phyloP scores from a whole-genome alignment of 176 grass and related monocot species.

The Aegilops longissima region DNA sequence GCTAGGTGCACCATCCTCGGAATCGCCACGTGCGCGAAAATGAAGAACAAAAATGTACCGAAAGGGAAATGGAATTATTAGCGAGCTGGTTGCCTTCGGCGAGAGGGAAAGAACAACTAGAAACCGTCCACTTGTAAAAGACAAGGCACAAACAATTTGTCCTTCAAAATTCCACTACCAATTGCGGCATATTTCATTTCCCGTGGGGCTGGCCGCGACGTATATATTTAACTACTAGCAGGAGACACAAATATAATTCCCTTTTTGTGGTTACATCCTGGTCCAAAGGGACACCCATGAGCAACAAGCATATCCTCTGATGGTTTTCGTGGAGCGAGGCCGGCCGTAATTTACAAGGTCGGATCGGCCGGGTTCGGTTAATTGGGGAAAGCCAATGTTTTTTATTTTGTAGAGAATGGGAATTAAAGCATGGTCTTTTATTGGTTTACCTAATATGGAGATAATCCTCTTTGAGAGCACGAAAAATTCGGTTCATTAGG shows the following conservation, averaged over 20 bases:
- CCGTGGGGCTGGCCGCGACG: not conserved
- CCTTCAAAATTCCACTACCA: constrained; percentile 25
- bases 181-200: constrained; percentile 31
- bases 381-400: not conserved
- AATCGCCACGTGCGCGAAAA: constrained; percentile 24
- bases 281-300: constrained; percentile 31
- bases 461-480: not conserved
- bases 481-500: not conserved
- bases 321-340: not conserved
- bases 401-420: not conserved
- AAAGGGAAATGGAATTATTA: constrained; percentile 35
- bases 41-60: constrained; percentile 2
- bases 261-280: not conserved
- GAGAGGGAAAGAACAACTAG: constrained; percentile 46
- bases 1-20: not conserved
- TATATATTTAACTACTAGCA: not conserved
- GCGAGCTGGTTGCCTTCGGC: constrained; percentile 26
- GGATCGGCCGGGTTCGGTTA: not conserved
- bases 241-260: constrained; percentile 27
- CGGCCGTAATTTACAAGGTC: constrained; percentile 9
- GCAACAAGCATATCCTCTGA: constrained; percentile 17
- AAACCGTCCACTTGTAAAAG: constrained; percentile 29
- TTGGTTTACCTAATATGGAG: not conserved
- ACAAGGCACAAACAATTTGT: not conserved
- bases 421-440: not conserved